Conservation (phyloP, 2,329 filamentous ascomycete species). For the Penicillium brasilianum region DNA sequence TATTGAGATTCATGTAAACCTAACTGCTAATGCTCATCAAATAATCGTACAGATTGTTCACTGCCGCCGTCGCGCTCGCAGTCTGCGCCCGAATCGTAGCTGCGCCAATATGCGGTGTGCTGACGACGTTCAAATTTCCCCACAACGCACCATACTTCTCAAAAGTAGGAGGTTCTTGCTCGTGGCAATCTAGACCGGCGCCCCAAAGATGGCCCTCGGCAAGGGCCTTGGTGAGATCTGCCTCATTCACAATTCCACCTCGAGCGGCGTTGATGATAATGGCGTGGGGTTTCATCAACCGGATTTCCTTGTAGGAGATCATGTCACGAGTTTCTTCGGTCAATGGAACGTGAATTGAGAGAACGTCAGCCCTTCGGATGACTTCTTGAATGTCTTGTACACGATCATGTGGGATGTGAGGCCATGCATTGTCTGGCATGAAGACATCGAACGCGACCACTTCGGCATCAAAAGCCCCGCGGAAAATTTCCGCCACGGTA, state of each 20-base stretch:
- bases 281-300: slow-evolving; percentile 45
- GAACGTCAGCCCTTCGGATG: slow-evolving; percentile 39
- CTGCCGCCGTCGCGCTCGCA: slow-evolving; percentile 42
- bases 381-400: slow-evolving; percentile 41
- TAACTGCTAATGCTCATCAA: slow-evolving; percentile 12
- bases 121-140: slow-evolving; percentile 43
- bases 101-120: slow-evolving; percentile 55
- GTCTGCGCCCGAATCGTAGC: slow-evolving; percentile 49
- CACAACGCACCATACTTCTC: slow-evolving; percentile 44
- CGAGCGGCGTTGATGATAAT: slow-evolving; percentile 50
- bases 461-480: slow-evolving; percentile 42
- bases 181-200: slow-evolving; percentile 49
- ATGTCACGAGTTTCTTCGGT: slow-evolving; percentile 40
- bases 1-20: not conserved
- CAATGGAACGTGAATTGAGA: slow-evolving; percentile 48
- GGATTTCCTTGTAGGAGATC: slow-evolving; percentile 40
- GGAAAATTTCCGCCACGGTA: slow-evolving; percentile 45
- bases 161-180: slow-evolving; percentile 46
- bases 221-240: slow-evolving; percentile 39
- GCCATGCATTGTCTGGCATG: slow-evolving; percentile 40
- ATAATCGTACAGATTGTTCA: slow-evolving; percentile 38
- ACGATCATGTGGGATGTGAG: slow-evolving; percentile 40
- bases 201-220: slow-evolving; percentile 45
- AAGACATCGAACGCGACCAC: slow-evolving; percentile 48
- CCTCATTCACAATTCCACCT: slow-evolving; percentile 50